Evolutionary conservation across 1,139 yeast genomes (phyloP).

Genomic region (Hyphopichia fennica): DNA sequence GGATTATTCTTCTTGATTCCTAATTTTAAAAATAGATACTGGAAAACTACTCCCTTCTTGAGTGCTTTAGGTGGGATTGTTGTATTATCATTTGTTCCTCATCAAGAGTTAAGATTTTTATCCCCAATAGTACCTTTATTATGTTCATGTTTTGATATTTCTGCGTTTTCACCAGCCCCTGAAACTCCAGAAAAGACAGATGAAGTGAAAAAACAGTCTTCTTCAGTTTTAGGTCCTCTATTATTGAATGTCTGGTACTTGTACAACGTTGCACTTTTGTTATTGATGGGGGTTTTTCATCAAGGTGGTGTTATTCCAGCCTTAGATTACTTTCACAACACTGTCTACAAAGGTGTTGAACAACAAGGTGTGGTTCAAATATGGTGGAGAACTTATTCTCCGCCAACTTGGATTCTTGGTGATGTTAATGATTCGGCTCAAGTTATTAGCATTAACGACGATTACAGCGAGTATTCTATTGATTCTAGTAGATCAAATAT

Average conservation of each 20-base stretch:
- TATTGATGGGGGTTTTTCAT: slow-evolving; percentile 77
- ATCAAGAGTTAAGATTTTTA: slow-evolving; percentile 87
- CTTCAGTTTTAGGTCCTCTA: not conserved
- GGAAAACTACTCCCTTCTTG: slow-evolving; percentile 53
- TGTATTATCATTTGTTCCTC: slow-evolving; percentile 72
- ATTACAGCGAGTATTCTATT: slow-evolving; percentile 5
- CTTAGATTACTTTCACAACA: slow-evolving; percentile 35
- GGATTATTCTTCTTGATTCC: slow-evolving; percentile 48
- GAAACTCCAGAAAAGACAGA: not conserved
- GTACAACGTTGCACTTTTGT: slow-evolving; percentile 61
- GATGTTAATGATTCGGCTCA: slow-evolving; percentile 18
- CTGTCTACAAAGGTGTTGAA: slow-evolving; percentile 3
- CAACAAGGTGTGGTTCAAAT: slow-evolving; percentile 36
- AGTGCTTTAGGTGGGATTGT: slow-evolving; percentile 62
- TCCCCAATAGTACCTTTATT: slow-evolving; percentile 74
- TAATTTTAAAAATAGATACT: slow-evolving; percentile 30
- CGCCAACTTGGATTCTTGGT: slow-evolving; percentile 86
- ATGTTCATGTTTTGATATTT: slow-evolving; percentile 59
- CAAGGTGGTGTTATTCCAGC: slow-evolving; percentile 89
- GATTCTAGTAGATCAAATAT: slow-evolving; percentile 11
- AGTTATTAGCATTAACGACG: slow-evolving; percentile 19
- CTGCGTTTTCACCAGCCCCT: slow-evolving; percentile 10
- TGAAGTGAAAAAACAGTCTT: not conserved
- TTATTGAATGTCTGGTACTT: slow-evolving; percentile 52
- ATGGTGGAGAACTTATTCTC: slow-evolving; percentile 96